These are phyloP conservation scores for Crithidia sp. DNA, from an alignment of 208 protist species.

Conservation along the genomic window DNA sequence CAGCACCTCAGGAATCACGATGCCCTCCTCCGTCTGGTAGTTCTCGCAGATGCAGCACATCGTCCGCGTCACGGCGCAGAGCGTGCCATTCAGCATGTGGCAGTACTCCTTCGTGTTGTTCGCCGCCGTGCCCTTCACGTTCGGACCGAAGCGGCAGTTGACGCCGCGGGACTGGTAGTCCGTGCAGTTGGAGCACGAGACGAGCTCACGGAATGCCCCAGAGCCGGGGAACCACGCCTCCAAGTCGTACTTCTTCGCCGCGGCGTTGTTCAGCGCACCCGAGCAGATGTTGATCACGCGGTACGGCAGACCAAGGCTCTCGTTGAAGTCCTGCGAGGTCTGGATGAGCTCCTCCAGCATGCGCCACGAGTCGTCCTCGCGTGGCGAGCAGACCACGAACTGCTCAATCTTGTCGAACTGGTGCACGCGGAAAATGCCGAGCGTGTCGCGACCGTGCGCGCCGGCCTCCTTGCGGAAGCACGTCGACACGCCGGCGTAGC, in stretches of 20 bases:
- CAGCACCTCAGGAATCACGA: conserved; percentile 93
- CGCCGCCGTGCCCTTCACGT: conserved; percentile 65
- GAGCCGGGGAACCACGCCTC: conserved; percentile 99
- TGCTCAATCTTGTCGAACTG: conserved; percentile 98
- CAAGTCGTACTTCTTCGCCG: conserved; percentile 99
- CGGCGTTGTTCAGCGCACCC: conserved; percentile 99
- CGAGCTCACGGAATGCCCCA: conserved; percentile 97
- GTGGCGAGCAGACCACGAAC: conserved; percentile 93
- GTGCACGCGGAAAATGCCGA: conserved; percentile 97
- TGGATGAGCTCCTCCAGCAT: conserved; percentile 92
- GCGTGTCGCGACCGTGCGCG: conserved; percentile 94
- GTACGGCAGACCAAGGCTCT: conserved; percentile 94
- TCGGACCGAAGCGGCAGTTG: conserved; percentile 91
- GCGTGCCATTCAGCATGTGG: conserved; percentile 99
- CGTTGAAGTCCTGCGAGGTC: conserved; percentile 94
- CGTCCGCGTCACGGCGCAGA: conserved; percentile 98
- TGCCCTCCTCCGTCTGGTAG: conserved; percentile 97
- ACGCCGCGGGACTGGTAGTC: conserved; percentile 98
- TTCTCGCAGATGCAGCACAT: conserved; percentile 99
- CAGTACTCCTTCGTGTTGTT: conserved; percentile 96
- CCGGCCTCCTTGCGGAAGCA: conserved; percentile 99
- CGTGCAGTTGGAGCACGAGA: conserved; percentile 99
- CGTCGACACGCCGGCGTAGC: conserved; percentile 97
- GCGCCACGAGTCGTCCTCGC: conserved; percentile 91
- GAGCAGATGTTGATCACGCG: conserved; percentile 95